These are phyloP conservation scores for Leishmania major DNA, from an alignment of 208 protist genomes.

Conservation along the genomic window DNA sequence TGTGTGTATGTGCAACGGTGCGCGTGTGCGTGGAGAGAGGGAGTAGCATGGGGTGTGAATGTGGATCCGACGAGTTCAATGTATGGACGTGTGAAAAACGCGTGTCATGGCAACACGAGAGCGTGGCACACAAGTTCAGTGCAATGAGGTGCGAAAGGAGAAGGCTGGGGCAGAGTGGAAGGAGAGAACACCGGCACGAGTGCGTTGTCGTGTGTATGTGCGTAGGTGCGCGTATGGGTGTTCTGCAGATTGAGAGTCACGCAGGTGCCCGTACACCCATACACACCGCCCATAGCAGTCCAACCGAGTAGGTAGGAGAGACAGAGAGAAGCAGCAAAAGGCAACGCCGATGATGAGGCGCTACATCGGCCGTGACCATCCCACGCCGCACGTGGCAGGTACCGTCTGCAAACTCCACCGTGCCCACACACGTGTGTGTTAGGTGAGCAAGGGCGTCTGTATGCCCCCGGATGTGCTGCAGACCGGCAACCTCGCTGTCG, in stretches of 20 bases:
- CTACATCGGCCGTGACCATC: background rate
- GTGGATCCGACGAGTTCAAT: background rate
- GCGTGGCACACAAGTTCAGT: background rate
- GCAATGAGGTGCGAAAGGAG: background rate
- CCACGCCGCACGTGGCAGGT: too few species aligned
- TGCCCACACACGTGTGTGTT: background rate
- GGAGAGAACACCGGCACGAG: background rate
- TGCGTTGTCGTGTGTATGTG: background rate
- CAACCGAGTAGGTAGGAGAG: background rate
- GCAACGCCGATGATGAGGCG: background rate
- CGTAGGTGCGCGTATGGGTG: background rate
- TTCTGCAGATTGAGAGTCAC: background rate
- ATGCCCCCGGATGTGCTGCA: background rate
- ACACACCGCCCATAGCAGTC: background rate
- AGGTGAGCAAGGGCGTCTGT: background rate
- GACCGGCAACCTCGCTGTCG: background rate
- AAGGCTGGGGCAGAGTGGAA: background rate
- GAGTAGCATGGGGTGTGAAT: background rate
- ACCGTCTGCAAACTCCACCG: background rate
- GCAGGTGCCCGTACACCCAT: background rate
- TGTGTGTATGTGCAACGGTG: background rate
- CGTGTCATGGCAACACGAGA: background rate
- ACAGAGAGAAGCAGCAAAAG: constrained; percentile 8
- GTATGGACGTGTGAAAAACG: background rate
- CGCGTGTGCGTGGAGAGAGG: background rate